Evolutionary conservation across 2,329 filamentous ascomycete species (phyloP).

Genomic region (Didymella pomorum): DNA sequence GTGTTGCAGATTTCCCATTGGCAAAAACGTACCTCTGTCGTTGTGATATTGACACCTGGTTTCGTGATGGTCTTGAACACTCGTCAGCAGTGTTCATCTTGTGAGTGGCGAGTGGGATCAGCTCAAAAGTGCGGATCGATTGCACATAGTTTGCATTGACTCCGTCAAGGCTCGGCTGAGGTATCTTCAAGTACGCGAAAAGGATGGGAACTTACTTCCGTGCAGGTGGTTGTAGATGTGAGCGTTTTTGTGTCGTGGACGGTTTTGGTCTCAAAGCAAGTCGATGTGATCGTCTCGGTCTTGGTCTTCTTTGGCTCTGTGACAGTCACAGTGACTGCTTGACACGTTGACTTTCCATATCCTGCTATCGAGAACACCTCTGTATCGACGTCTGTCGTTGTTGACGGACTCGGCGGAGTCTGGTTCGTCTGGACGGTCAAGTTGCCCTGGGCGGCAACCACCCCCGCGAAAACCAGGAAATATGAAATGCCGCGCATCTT

Average conservation of each 20-base stretch:
- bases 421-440: constrained; percentile 18
- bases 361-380: constrained; percentile 8
- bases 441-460: constrained; percentile 33
- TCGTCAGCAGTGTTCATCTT: not conserved
- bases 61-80: constrained; percentile 5
- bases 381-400: constrained; percentile 3
- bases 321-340: constrained; percentile 6
- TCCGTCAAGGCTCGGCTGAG: too few relatives aligned
- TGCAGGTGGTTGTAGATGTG: constrained; percentile 18
- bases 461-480: constrained; percentile 34
- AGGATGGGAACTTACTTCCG: constrained; percentile 4
- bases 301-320: constrained; percentile 1
- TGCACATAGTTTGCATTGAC: too few relatives aligned
- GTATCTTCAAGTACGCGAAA: not conserved
- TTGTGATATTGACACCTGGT: constrained; percentile 14
- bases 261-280: constrained; percentile 17
- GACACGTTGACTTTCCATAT: constrained; percentile 5
- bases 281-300: constrained; percentile 13
- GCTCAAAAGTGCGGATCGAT: too few relatives aligned
- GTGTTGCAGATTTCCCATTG: too few relatives aligned
- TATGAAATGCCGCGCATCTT: constrained; percentile 42
- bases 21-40: not conserved
- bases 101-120: not conserved
- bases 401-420: constrained; percentile 6
- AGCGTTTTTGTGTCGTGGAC: constrained; percentile 11